These are phyloP conservation scores for Aphanomyces invadans DNA, from an alignment of 352 stramenopile species.

Conservation along the genomic window DNA sequence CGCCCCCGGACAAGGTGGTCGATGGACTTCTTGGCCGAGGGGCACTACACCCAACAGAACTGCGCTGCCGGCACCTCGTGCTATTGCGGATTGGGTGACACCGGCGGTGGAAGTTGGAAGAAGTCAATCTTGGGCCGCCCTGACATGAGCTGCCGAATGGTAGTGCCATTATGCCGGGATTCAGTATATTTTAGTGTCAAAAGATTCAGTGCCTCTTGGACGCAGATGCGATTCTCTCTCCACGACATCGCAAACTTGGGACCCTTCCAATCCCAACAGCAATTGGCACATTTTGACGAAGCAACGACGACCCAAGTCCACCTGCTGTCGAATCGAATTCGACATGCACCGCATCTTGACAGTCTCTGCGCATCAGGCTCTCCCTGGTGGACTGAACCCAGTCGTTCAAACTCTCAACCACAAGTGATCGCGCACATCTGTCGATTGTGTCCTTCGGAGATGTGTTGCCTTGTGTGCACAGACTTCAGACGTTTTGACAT, in stretches of 20 bases:
- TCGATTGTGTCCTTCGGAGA: too few relatives aligned
- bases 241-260: neutral
- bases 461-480: too few relatives aligned
- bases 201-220: neutral
- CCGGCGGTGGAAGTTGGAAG: neutral
- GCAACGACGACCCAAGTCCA: neutral
- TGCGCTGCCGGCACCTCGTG: neutral
- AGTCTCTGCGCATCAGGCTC: too few relatives aligned
- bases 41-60: neutral
- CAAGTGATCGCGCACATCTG: too few relatives aligned
- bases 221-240: neutral
- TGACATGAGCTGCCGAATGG: neutral
- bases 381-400: too few relatives aligned
- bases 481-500: too few relatives aligned
- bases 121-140: neutral
- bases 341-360: too few relatives aligned
- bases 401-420: too few relatives aligned
- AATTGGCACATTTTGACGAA: neutral
- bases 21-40: neutral
- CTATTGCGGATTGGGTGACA: neutral
- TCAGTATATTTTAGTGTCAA: neutral
- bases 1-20: neutral
- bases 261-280: neutral
- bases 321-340: too few relatives aligned
- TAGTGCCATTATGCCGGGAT: neutral